Conservation (phyloP, 2,329 filamentous ascomycete species). For the Neofusicoccum kwambonambiense region DNA sequence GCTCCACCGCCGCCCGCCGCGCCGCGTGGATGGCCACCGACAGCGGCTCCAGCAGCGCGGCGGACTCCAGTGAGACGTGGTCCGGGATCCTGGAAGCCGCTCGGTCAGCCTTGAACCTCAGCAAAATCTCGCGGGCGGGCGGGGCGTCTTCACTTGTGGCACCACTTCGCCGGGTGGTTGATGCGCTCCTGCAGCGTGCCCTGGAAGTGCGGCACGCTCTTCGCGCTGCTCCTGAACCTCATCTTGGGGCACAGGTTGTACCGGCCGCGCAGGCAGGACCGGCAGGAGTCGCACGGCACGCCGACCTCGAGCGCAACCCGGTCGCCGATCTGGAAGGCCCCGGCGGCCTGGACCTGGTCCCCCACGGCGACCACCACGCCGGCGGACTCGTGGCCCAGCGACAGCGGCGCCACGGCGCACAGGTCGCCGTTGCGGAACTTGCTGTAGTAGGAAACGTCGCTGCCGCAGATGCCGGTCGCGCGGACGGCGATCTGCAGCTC, state of each 20-base stretch:
- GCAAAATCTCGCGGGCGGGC: neutral
- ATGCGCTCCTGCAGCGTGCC: conserved; percentile 45
- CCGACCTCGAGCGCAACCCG: conserved; percentile 26
- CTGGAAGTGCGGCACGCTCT: conserved; percentile 44
- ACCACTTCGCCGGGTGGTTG: conserved; percentile 46
- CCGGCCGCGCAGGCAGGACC: conserved; percentile 42
- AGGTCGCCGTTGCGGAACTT: conserved; percentile 71
- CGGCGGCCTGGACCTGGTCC: conserved; percentile 28
- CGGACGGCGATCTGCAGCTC: conserved; percentile 66
- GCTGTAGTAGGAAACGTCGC: conserved; percentile 69
- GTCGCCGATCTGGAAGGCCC: conserved; percentile 22
- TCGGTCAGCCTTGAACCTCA: conserved; percentile 18
- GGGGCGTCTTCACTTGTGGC: conserved; percentile 41
- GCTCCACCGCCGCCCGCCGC: conserved; percentile 68
- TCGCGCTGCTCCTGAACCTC: conserved; percentile 45
- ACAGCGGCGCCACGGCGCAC: conserved; percentile 63
- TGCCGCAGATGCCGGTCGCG: conserved; percentile 68
- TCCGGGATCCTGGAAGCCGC: conserved; percentile 34
- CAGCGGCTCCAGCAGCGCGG: conserved; percentile 57
- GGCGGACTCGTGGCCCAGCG: conserved; percentile 42
- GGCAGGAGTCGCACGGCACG: conserved; percentile 32
- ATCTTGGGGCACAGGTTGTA: conserved; percentile 45
- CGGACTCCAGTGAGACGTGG: conserved; percentile 40
- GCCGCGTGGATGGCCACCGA: conserved; percentile 84
- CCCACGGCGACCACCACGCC: conserved; percentile 22